A percentile compares a stretch with the other conserved stretches of the same genome.
Evolutionary conservation across 805 yeast genomes (phyloP).

Genomic region (Ogataea siamensis): DNA sequence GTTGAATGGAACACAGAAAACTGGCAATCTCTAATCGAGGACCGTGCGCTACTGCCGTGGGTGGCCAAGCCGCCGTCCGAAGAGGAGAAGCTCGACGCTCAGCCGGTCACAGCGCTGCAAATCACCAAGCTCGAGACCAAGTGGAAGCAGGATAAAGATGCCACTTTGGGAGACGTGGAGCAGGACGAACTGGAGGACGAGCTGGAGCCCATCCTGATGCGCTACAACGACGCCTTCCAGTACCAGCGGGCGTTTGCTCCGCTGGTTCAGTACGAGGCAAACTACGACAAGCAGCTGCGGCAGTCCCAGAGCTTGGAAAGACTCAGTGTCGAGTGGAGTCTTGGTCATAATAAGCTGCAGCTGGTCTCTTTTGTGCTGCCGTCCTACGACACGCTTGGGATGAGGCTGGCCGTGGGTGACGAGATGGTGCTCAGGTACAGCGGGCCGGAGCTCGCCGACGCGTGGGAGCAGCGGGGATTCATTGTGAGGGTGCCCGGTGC

Average conservation of each 20-base stretch:
- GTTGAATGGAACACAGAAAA: conserved; percentile 81
- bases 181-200: conserved; percentile 53
- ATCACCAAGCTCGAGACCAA: conserved; percentile 72
- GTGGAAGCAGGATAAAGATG: conserved; percentile 73
- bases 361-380: conserved; percentile 69
- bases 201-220: conserved; percentile 66
- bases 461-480: conserved; percentile 74
- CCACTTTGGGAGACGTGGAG: conserved; percentile 67
- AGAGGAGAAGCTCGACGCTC: conserved; percentile 56
- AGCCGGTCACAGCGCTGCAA: conserved; percentile 58
- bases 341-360: conserved; percentile 61
- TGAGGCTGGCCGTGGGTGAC: conserved; percentile 82
- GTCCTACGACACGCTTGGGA: conserved; percentile 59
- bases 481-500: conserved; percentile 71
- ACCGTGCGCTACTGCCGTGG: conserved; percentile 78
- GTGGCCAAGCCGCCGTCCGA: conserved; percentile 69
- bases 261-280: conserved; percentile 76
- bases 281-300: conserved; percentile 67
- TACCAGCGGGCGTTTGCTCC: conserved; percentile 87
- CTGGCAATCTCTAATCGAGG: conserved; percentile 85
- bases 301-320: conserved; percentile 78
- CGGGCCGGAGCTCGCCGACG: conserved; percentile 48
- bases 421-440: conserved; percentile 66
- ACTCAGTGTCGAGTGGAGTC: conserved; percentile 70
- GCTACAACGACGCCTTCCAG: conserved; percentile 79